Percentiles rank a stretch among this genome's conserved stretches.
Evolutionary conservation across 2,329 filamentous ascomycete species (phyloP).

Genomic region (Talaromyces sp.): DNA sequence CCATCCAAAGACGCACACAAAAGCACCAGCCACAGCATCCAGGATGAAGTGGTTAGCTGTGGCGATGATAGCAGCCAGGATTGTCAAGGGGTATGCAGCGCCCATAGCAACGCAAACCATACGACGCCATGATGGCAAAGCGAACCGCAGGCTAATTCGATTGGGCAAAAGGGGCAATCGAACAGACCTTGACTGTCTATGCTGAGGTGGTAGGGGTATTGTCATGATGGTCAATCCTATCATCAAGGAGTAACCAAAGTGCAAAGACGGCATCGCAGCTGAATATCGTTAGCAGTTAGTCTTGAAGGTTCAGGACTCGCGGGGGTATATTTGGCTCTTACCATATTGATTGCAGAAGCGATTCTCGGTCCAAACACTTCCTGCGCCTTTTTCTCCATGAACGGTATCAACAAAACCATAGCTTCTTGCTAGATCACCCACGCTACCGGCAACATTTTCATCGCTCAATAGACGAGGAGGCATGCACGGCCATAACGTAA

Average conservation of each 20-base stretch:
- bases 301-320: neutral
- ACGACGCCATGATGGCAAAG: slow-evolving; percentile 53
- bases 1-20: slow-evolving; percentile 67
- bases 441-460: slow-evolving; percentile 52
- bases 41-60: slow-evolving; percentile 73
- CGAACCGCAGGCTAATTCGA: slow-evolving; percentile 31
- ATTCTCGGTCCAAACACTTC: slow-evolving; percentile 71
- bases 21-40: slow-evolving; percentile 66
- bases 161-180: slow-evolving; percentile 32
- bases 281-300: neutral
- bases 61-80: slow-evolving; percentile 66
- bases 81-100: slow-evolving; percentile 63
- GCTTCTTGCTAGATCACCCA: slow-evolving; percentile 59
- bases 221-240: slow-evolving; percentile 68
- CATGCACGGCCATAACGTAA: slow-evolving; percentile 62
- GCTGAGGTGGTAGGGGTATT: slow-evolving; percentile 60
- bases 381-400: slow-evolving; percentile 57
- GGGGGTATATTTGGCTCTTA: slow-evolving; percentile 32
- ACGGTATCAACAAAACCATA: slow-evolving; percentile 62
- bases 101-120: slow-evolving; percentile 53
- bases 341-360: slow-evolving; percentile 74
- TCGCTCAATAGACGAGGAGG: slow-evolving; percentile 58
- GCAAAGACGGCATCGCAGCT: slow-evolving; percentile 73
- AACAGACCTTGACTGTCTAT: slow-evolving; percentile 44
- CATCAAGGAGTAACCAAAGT: slow-evolving; percentile 73